Conservation (phyloP, 176 grass and related monocot genomes). For the Rhipidocladum racemiflorum region DNA sequence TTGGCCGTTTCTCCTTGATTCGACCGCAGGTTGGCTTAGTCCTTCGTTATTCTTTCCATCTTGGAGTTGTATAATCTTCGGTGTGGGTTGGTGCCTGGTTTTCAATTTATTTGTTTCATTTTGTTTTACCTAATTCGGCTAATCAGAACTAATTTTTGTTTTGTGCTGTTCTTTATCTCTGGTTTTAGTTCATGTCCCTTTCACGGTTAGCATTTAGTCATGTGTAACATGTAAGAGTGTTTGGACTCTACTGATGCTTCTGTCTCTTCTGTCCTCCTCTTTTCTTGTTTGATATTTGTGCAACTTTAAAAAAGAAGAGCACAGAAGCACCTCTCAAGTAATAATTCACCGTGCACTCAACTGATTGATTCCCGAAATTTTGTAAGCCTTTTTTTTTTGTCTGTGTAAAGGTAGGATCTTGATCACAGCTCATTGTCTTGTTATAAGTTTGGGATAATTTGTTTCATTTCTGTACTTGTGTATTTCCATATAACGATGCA, state of each 20-base stretch:
- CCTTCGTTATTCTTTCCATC: background rate
- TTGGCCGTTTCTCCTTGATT: background rate
- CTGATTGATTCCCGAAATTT: background rate
- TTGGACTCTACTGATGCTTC: conserved; percentile 22
- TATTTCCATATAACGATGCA: background rate
- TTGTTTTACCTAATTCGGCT: background rate
- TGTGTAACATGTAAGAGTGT: conserved; percentile 8
- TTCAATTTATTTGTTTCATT: background rate
- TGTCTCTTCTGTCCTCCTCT: background rate
- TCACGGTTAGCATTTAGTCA: conserved; percentile 9
- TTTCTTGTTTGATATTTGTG: background rate
- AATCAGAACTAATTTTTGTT: background rate
- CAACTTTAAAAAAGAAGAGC: no score
- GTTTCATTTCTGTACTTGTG: no score
- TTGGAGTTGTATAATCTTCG: conserved; percentile 4
- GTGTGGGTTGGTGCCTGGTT: background rate
- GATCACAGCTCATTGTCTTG: background rate
- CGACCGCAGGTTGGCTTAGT: background rate
- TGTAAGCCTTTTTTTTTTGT: background rate
- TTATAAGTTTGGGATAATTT: no score
- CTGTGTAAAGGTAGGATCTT: background rate
- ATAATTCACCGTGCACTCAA: background rate
- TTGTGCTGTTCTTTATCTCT: background rate
- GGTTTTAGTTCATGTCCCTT: conserved; percentile 3
- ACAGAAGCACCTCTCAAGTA: background rate